Evolutionary conservation across 768 basidiomycete species (phyloP).

Genomic region (Tephrocybe rancida): DNA sequence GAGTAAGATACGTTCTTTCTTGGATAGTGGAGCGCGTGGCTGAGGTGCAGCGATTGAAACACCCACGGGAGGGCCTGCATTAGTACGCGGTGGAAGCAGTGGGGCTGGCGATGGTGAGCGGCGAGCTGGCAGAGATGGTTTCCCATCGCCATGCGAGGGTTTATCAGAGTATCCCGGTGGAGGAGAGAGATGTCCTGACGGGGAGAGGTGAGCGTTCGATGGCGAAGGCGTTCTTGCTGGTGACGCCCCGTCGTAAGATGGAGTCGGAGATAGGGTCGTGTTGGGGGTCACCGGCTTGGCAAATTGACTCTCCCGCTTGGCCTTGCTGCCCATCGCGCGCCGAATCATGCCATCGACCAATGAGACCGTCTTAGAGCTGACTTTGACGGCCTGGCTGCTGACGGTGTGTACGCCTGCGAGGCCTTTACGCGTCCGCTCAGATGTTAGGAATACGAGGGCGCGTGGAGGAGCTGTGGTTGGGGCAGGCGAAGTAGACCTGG

Average conservation of each 20-base stretch:
- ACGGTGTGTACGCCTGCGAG: slow-evolving; percentile 64
- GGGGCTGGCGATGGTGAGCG: slow-evolving; percentile 31
- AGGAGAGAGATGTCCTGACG: not conserved
- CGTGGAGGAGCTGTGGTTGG: slow-evolving; percentile 36
- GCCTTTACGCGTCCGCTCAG: slow-evolving; percentile 57
- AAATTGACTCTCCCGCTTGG: slow-evolving; percentile 28
- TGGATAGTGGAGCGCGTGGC: slow-evolving; percentile 35
- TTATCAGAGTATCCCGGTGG: slow-evolving; percentile 17
- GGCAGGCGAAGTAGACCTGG: slow-evolving; percentile 12
- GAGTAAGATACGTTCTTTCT: slow-evolving; percentile 52
- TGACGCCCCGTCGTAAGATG: not conserved
- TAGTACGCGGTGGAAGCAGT: slow-evolving; percentile 36
- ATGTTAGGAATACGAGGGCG: slow-evolving; percentile 60
- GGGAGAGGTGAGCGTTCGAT: slow-evolving; percentile 16
- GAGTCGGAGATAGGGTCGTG: slow-evolving; percentile 10
- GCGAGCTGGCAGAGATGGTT: slow-evolving; percentile 36
- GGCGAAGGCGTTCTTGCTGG: slow-evolving; percentile 22
- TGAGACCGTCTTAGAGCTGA: slow-evolving; percentile 62
- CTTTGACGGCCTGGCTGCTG: slow-evolving; percentile 66
- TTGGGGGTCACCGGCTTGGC: not conserved
- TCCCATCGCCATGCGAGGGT: slow-evolving; percentile 9
- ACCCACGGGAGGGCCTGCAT: slow-evolving; percentile 9
- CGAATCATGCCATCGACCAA: slow-evolving; percentile 64
- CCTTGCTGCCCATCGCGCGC: slow-evolving; percentile 51
- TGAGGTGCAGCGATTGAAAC: slow-evolving; percentile 7